Base-by-base conservation (phyloP, 257 asterid genomes). In the Galeopsis tetrahit region DNA sequence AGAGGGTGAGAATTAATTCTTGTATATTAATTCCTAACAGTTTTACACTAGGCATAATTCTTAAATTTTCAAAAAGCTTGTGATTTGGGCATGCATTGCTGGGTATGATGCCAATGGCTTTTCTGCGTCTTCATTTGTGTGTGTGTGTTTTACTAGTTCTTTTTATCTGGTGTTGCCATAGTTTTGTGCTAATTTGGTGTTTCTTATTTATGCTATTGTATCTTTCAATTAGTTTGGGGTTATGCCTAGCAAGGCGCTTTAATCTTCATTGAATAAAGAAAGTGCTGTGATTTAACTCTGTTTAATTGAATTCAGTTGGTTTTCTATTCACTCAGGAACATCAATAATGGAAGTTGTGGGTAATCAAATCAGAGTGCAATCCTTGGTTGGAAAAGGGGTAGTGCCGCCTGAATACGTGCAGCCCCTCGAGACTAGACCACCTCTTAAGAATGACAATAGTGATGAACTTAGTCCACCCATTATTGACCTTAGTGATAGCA, bases 331-430 rank as follows among this genome's bases (percentile, higher is more conserved):
- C 66, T 67, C 69, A 46, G 64, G 74, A 43, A 32, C 43, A 15
- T 14, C 8, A 69, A 10, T 57, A 49, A 84, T 84, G 90, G 84
- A 78, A 77, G 64, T 73, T 70, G 77, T 67, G 58, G 76, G 75
- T 60, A 74, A 73, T 77, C 72, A 77, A 28, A 58, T 73, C 3
- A 82, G 97, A 78, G 99, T 94, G 36, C 97, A 94, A 61, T 77
- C 84, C 57, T 61, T 94, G 63, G 89, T 82, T 44, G 87, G 83
- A 10, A 69, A 75, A 68, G 42, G 72, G 38, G 77, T 66, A 0
- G 96, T 93, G 35, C 98, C 97, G 14, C 77, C 89, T 32, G 82
- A 86, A 38, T 94, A 84, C 61, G 75, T 94, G 48, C 99, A 94
- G 76, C 95, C 97, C 7, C 79, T 71, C 1, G 86, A 85, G 57